Evolutionary conservation across 768 basidiomycete genomes (phyloP).

Genomic region (Hypholoma sublateritium): DNA sequence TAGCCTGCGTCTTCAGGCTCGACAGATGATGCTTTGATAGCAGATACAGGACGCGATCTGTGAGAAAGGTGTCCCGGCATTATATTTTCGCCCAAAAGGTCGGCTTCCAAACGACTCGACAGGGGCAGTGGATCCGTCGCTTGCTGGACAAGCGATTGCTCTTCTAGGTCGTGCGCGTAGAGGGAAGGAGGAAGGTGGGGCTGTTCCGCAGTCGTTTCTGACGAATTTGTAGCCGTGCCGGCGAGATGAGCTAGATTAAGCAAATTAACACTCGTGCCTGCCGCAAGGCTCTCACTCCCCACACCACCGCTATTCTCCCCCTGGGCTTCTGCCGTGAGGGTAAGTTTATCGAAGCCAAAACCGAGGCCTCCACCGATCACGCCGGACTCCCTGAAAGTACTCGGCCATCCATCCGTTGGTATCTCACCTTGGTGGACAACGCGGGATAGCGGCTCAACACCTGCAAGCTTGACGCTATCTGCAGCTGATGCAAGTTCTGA

Average conservation of each 20-base stretch:
- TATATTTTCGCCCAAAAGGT: neutral
- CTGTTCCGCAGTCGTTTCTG: neutral
- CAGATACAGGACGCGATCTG: neutral
- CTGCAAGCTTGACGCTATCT: neutral
- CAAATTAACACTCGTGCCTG: slow-evolving; percentile 8
- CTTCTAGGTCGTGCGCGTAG: neutral
- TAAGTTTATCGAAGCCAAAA: slow-evolving; percentile 15
- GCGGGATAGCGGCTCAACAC: neutral
- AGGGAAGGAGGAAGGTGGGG: neutral
- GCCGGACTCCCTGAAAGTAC: neutral
- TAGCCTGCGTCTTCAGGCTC: neutral
- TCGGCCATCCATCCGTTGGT: neutral
- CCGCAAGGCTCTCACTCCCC: slow-evolving; percentile 10
- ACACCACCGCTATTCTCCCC: slow-evolving; percentile 7
- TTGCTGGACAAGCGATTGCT: neutral
- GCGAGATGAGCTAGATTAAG: neutral
- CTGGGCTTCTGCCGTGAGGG: slow-evolving; percentile 13
- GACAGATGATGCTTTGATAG: neutral
- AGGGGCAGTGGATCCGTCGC: too few relatives aligned
- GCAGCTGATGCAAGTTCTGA: neutral
- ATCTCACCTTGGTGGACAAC: neutral
- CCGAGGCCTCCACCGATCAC: slow-evolving; percentile 12
- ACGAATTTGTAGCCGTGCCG: slow-evolving; percentile 1
- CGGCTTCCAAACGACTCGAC: neutral
- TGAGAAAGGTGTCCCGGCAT: neutral